Percentiles rank a stretch among this genome's conserved stretches.
Conservation (phyloP, 2,329 filamentous ascomycete genomes). For the Neonectria neomacrospora region DNA sequence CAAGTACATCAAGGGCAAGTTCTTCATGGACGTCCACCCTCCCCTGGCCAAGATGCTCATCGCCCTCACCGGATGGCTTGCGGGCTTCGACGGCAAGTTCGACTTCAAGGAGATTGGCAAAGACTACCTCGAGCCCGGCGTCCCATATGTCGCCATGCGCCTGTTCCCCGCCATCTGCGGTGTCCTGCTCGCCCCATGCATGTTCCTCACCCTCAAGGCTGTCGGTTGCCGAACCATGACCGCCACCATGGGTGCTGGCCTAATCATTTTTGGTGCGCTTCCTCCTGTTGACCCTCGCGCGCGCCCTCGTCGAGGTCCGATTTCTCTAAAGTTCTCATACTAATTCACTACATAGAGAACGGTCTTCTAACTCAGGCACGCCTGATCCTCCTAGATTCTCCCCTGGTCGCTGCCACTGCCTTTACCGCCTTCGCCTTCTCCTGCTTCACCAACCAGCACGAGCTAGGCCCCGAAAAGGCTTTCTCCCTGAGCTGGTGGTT, state of each 20-base stretch:
- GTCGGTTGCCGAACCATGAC: conserved; percentile 88
- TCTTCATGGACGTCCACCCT: conserved; percentile 99
- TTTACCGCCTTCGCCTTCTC: conserved; percentile 90
- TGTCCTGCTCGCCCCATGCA: conserved; percentile 86
- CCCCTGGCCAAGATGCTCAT: conserved; percentile 97
- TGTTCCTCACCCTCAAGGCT: conserved; percentile 95
- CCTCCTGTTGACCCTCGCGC: background rate
- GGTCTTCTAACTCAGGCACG: conserved; percentile 94
- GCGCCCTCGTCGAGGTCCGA: background rate
- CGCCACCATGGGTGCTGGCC: conserved; percentile 81
- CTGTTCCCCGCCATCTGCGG: conserved; percentile 91
- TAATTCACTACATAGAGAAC: conserved; percentile 76
- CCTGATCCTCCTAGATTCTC: conserved; percentile 94
- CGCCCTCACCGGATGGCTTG: conserved; percentile 92
- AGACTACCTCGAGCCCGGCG: conserved; percentile 93
- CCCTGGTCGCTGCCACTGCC: conserved; percentile 91
- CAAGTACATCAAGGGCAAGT: conserved; percentile 99
- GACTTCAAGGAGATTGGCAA: conserved; percentile 99
- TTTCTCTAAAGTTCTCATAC: conserved; percentile 24
- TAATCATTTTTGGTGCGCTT: conserved; percentile 87
- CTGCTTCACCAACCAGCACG: conserved; percentile 96
- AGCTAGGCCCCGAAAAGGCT: conserved; percentile 87
- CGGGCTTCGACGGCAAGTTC: conserved; percentile 94
- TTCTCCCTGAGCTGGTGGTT: conserved; percentile 97
- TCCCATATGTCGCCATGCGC: conserved; percentile 98